These are phyloP conservation scores for Acanthamoeba rhysodes DNA, from an alignment of 208 protist species.

Conservation along the genomic window DNA sequence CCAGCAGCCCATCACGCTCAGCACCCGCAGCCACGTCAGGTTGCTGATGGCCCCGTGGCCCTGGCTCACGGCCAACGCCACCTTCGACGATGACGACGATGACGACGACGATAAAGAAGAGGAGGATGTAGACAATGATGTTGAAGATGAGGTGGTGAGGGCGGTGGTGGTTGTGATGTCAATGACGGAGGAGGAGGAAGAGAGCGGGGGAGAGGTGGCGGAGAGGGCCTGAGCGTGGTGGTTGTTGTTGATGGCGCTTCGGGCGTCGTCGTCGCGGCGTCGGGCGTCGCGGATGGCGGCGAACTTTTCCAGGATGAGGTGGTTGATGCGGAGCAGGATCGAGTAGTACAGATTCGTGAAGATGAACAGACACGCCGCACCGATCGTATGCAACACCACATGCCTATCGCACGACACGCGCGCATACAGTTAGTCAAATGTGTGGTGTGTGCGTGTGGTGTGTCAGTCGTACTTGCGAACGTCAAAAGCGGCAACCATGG, in stretches of 20 bases:
- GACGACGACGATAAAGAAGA: background rate
- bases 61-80: background rate
- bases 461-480: background rate
- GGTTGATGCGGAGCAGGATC: constrained; percentile 36
- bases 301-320: constrained; percentile 9
- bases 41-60: background rate
- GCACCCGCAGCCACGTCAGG: constrained; percentile 35
- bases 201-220: background rate
- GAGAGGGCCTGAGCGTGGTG: background rate
- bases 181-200: background rate
- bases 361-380: constrained; percentile 27
- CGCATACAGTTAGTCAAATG: background rate
- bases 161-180: background rate
- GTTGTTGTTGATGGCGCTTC: background rate
- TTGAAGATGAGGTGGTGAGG: background rate
- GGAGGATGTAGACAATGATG: background rate
- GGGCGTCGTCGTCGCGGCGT: background rate
- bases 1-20: constrained; percentile 36
- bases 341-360: constrained; percentile 56
- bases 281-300: background rate
- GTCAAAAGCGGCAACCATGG: constrained; percentile 43
- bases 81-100: background rate
- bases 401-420: background rate
- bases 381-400: constrained; percentile 40
- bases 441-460: background rate